Evolutionary conservation across 305 asterid species (phyloP).

Genomic region (Fraxinus angustifolia): DNA sequence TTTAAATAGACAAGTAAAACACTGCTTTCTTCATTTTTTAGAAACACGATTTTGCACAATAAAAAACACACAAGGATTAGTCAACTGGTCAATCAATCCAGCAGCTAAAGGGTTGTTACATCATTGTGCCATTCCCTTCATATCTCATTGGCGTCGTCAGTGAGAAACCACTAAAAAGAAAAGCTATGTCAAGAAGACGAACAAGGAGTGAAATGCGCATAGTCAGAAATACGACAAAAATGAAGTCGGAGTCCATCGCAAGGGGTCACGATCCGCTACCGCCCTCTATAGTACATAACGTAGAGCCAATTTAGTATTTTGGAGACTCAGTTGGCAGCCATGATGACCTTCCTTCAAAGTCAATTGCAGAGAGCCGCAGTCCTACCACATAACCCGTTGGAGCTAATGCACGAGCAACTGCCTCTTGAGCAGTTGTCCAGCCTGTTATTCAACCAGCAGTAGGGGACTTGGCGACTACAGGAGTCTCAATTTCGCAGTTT

Average conservation of each 20-base stretch:
- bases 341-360: background rate
- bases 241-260: background rate
- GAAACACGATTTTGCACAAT: no score
- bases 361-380: background rate
- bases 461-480: background rate
- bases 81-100: no score
- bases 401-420: background rate
- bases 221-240: no score
- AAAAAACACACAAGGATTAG: no score
- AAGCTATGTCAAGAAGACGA: background rate
- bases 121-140: no score
- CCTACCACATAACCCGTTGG: background rate
- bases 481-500: no score
- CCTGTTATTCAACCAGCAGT: background rate
- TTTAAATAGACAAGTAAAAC: no score
- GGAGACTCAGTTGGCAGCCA: background rate
- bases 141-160: background rate
- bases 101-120: no score
- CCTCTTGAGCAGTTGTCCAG: background rate
- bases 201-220: background rate
- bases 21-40: no score
- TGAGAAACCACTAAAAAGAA: background rate
- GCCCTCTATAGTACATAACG: no score
- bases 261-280: background rate
- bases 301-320: background rate